phyloP scores from a whole-genome alignment of 1,284 basidiomycete species.

The Leucoagaricus sp. region DNA sequence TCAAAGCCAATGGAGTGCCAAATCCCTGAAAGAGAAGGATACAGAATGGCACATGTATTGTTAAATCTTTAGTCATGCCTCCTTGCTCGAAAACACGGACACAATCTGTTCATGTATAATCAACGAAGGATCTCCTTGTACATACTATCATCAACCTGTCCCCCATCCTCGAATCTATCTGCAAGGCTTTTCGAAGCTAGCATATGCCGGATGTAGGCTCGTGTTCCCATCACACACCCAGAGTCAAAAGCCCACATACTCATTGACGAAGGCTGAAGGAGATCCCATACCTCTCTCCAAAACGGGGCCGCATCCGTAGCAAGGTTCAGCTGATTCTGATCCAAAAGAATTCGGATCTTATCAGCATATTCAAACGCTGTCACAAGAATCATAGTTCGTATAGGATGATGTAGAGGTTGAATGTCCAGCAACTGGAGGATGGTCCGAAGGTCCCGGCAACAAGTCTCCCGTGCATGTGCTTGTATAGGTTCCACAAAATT shows the following conservation, averaged over 20 bases:
- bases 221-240: constrained; percentile 12
- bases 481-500: not conserved
- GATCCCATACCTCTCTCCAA: constrained; percentile 11
- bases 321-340: not conserved
- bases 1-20: not conserved
- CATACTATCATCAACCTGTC: constrained; percentile 17
- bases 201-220: constrained; percentile 17
- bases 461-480: not conserved
- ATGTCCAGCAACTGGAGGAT: constrained; percentile 16
- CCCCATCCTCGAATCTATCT: constrained; percentile 19
- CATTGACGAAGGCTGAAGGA: constrained; percentile 12
- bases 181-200: constrained; percentile 19
- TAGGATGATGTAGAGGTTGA: constrained; percentile 17
- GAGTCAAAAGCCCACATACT: constrained; percentile 12
- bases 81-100: not conserved
- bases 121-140: constrained; percentile 9
- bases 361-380: constrained; percentile 2
- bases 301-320: not conserved
- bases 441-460: constrained; percentile 14
- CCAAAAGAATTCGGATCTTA: not conserved
- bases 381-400: constrained; percentile 16
- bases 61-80: not conserved
- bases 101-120: not conserved
- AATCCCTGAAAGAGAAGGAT: not conserved
- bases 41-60: not conserved